Evolutionary conservation across 257 asterid genomes (phyloP).

Genomic region (Solanum clarkiae): DNA sequence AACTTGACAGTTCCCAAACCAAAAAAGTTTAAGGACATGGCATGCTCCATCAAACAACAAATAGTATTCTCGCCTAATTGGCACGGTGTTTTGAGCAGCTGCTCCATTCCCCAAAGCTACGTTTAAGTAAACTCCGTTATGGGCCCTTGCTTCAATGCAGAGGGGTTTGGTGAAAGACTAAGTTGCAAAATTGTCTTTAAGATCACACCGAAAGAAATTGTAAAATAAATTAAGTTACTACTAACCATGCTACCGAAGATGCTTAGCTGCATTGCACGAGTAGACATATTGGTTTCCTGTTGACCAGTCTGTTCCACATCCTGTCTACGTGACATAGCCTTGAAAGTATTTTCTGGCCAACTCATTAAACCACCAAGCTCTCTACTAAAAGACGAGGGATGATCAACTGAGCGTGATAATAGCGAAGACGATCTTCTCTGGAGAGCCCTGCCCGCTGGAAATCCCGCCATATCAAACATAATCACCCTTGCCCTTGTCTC

Average conservation of each 20-base stretch:
- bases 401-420: conserved; percentile 36
- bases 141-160: neutral
- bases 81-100: neutral
- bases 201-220: neutral
- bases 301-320: conserved; percentile 19
- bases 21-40: neutral
- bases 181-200: neutral
- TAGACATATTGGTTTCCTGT: conserved; percentile 40
- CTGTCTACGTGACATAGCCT: conserved; percentile 10
- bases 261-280: conserved; percentile 73
- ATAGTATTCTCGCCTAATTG: neutral
- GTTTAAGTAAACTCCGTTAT: neutral
- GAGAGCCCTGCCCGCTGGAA: conserved; percentile 37
- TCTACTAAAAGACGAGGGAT: conserved; percentile 29
- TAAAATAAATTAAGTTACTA: neutral
- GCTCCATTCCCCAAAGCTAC: neutral
- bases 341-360: conserved; percentile 50
- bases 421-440: conserved; percentile 42
- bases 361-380: conserved; percentile 58
- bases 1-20: neutral
- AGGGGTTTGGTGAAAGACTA: neutral
- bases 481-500: conserved; percentile 73
- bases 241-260: conserved; percentile 73
- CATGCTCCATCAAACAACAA: neutral
- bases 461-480: conserved; percentile 55